Percentiles rank a stretch among this genome's conserved stretches.
These are phyloP conservation scores for Flaveria sonorensis DNA, from an alignment of 129 eudicot species.

Conservation along the genomic window DNA sequence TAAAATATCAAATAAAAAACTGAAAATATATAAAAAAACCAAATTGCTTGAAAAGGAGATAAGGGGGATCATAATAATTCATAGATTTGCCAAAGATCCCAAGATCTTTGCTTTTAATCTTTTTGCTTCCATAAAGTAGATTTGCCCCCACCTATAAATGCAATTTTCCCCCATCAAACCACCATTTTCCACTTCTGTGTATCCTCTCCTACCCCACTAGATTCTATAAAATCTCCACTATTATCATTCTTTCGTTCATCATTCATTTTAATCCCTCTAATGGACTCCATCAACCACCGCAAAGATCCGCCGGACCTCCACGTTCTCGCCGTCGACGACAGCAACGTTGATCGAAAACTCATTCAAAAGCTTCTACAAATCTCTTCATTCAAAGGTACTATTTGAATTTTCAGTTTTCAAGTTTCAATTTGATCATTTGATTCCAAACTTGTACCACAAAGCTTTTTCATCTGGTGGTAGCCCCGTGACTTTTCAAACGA, in stretches of 20 bases:
- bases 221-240: constrained; percentile 27
- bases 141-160: constrained; percentile 47
- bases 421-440: neutral
- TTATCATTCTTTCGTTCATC: neutral
- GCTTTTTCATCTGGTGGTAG: too few relatives aligned
- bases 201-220: constrained; percentile 27
- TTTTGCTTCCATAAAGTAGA: constrained; percentile 38
- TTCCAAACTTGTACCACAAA: too few relatives aligned
- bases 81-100: constrained; percentile 39
- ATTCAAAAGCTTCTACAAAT: constrained; percentile 33
- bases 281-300: constrained; percentile 6
- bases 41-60: constrained; percentile 18
- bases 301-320: constrained; percentile 11
- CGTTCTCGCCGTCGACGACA: constrained; percentile 46
- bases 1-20: too few relatives aligned
- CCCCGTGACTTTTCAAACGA: too few relatives aligned
- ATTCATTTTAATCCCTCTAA: neutral
- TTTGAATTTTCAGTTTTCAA: neutral
- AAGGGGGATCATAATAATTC: constrained; percentile 37
- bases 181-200: constrained; percentile 32
- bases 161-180: constrained; percentile 29
- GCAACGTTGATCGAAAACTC: constrained; percentile 44
- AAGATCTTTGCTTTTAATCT: constrained; percentile 35
- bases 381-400: constrained; percentile 40
- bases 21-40: neutral